Evolutionary conservation across 1,284 basidiomycete species (phyloP).

Genomic region (Marasmius oreades): DNA sequence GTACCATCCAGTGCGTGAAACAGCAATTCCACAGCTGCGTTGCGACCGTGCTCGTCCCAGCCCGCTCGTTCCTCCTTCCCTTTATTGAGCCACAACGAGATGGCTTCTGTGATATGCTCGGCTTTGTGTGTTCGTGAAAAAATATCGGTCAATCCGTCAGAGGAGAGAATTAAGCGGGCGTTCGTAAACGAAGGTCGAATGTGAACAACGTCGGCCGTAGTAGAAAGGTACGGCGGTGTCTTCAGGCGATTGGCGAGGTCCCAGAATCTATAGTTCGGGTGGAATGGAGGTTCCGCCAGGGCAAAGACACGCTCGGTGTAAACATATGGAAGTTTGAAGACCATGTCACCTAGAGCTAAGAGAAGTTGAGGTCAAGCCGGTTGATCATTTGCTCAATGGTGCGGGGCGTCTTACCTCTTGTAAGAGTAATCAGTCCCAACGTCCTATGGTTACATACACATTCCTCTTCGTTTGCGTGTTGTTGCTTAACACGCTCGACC

Average conservation of each 20-base stretch:
- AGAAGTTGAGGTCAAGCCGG: neutral
- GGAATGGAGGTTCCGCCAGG: constrained; percentile 10
- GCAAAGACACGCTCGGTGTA: constrained; percentile 14
- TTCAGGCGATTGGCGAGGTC: constrained; percentile 11
- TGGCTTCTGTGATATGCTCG: neutral
- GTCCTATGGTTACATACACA: constrained; percentile 12
- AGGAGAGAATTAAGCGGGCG: constrained; percentile 6
- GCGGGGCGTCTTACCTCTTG: too few relatives aligned
- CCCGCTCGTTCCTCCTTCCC: neutral
- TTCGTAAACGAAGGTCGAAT: neutral
- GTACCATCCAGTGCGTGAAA: neutral
- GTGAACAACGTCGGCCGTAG: constrained; percentile 13
- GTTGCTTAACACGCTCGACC: constrained; percentile 9
- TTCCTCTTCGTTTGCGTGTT: constrained; percentile 15
- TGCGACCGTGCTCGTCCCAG: neutral
- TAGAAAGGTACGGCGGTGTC: constrained; percentile 18
- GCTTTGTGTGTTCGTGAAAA: constrained; percentile 3
- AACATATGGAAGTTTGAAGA: constrained; percentile 15
- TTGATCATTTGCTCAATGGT: neutral
- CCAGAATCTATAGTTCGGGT: constrained; percentile 8
- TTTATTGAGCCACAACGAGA: neutral
- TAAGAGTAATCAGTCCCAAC: constrained; percentile 15
- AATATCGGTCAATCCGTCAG: constrained; percentile 14
- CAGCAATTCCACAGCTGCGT: neutral
- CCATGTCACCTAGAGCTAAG: constrained; percentile 15